These are phyloP conservation scores for Globisporangium irregulare DNA, from an alignment of 352 stramenopile genomes.

Conservation along the genomic window DNA sequence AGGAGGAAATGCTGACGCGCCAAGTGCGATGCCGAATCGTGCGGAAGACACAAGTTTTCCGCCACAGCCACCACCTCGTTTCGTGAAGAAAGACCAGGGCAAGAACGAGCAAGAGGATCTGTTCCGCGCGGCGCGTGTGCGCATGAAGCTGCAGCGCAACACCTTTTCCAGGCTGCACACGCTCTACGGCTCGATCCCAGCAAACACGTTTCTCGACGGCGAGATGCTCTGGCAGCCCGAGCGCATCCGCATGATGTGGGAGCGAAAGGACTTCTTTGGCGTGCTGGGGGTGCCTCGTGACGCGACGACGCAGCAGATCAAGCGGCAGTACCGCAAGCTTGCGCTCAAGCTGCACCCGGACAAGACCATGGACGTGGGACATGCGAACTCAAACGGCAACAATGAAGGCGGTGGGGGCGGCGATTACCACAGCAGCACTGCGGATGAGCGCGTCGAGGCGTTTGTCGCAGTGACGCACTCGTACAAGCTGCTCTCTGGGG, in stretches of 20 bases:
- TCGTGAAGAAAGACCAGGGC: constrained; percentile 15
- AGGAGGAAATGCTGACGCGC: not conserved
- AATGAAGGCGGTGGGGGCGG: constrained; percentile 5
- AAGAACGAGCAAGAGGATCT: constrained; percentile 78
- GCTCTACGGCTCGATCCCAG: constrained; percentile 26
- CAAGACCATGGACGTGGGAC: constrained; percentile 40
- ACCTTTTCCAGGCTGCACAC: constrained; percentile 39
- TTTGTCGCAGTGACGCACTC: constrained; percentile 78
- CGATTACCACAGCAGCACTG: constrained; percentile 20
- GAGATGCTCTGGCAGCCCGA: constrained; percentile 76
- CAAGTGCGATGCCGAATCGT: not conserved
- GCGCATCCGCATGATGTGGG: constrained; percentile 78
- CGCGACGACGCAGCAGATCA: constrained; percentile 65
- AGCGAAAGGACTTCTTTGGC: constrained; percentile 70
- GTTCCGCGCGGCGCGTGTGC: constrained; percentile 66
- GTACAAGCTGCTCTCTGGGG: constrained; percentile 70
- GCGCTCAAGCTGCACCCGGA: constrained; percentile 82
- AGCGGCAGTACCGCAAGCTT: constrained; percentile 83
- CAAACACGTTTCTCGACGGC: constrained; percentile 44
- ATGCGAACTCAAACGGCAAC: constrained; percentile 20
- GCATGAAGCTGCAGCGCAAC: constrained; percentile 76
- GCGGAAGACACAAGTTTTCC: constrained; percentile 29
- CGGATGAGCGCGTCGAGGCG: constrained; percentile 62
- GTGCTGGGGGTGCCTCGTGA: constrained; percentile 68
- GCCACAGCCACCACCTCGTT: not conserved